Evolutionary conservation across 139 green algal genomes (phyloP), one percentile per base, ranked within the genome.

Genomic region (Chlorella sp.): DNA sequence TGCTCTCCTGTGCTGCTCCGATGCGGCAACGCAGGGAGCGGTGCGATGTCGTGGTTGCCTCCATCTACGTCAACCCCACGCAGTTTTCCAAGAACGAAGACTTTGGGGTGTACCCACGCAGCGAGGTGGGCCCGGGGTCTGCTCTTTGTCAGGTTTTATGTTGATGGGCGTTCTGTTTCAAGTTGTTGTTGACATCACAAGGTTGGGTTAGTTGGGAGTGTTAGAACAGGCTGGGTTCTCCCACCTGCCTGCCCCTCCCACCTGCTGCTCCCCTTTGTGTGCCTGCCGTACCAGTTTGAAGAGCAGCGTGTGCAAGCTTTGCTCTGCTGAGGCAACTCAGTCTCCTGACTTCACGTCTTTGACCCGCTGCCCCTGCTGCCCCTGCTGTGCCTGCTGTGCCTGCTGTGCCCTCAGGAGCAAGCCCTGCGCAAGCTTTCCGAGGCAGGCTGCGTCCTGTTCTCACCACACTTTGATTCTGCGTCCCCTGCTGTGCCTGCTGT

Each of bases 31-130:
- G 61, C 93, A 99, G 96, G 89, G 48, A 96, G 60, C 89, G 88
- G 0, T 94, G 93, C 19, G 97, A 99, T 57, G 73, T 97, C 5
- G 97, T 99, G 30, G 95, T 99, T 1, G 97, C 96, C 0, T 99
- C 96, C 40, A 98, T 99, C 18, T 99, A 99, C 90, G 95, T 99
- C 80, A 99, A 99, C 89, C 97, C 98, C 15, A 98, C 95, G 26
- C 98, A 99, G 95, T 95, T 96, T n/a, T 86, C 83, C 71, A 92
- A 92, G 14, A 88, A 97, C 40, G 98, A 99, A 87, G 98, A 99
- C 90, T 98, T 99, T 93, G 96, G 96, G 34, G 93, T 96, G 1
- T 99, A 99, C 89, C 98, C 98, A 0, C 86, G 96, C 7, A 89
- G 96, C 69, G 22, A 93, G 66, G 96, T 96, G 87, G 7, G 79